Conservation (phyloP, 2,329 filamentous ascomycete species). For the Lachnellula hyalina region DNA sequence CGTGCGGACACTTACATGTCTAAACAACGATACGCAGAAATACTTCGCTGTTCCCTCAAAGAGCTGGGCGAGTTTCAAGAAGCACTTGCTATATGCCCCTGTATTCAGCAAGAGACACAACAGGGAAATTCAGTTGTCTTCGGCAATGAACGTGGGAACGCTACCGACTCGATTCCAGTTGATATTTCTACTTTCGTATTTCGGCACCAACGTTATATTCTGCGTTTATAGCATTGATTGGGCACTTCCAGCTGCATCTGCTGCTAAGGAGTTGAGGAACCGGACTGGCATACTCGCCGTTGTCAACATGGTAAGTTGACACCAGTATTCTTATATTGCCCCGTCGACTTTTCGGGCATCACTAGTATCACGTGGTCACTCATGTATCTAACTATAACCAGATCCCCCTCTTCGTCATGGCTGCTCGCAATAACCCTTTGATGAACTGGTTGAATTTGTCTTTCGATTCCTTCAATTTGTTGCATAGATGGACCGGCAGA, state of each 20-base stretch:
- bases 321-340: neutral
- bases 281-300: slow-evolving; percentile 64
- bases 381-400: slow-evolving; percentile 17
- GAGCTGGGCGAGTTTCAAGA: slow-evolving; percentile 57
- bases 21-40: slow-evolving; percentile 72
- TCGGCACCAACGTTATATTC: slow-evolving; percentile 71
- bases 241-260: slow-evolving; percentile 39
- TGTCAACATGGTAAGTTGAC: slow-evolving; percentile 62
- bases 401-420: slow-evolving; percentile 66
- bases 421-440: slow-evolving; percentile 72
- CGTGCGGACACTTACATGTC: slow-evolving; percentile 66
- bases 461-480: slow-evolving; percentile 77
- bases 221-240: slow-evolving; percentile 64
- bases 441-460: slow-evolving; percentile 67
- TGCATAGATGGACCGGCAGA: slow-evolving; percentile 76
- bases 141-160: slow-evolving; percentile 67
- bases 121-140: slow-evolving; percentile 62
- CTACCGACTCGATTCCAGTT: slow-evolving; percentile 75
- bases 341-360: neutral
- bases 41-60: slow-evolving; percentile 64
- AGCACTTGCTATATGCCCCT: slow-evolving; percentile 64
- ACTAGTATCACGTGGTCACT: slow-evolving; percentile 7
- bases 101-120: slow-evolving; percentile 73
- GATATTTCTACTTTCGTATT: slow-evolving; percentile 60
- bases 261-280: slow-evolving; percentile 53